These are phyloP conservation scores for Syzygium grande DNA, from an alignment of 345 rosid species.

Conservation along the genomic window DNA sequence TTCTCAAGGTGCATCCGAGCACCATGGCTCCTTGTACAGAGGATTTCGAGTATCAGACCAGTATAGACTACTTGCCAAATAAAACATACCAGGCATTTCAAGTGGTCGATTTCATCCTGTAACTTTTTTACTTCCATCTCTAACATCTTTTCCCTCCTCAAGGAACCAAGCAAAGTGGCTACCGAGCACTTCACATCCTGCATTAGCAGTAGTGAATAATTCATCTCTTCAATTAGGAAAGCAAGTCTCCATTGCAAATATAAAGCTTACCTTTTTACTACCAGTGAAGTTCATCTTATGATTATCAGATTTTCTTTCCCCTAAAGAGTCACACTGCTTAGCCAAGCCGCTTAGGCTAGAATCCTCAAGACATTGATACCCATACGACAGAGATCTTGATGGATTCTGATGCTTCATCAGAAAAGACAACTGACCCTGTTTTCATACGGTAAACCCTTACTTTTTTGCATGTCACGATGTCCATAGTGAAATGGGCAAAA, in stretches of 20 bases:
- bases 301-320: conserved; percentile 20
- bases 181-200: conserved; percentile 32
- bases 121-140: conserved; percentile 38
- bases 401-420: conserved; percentile 42
- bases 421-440: conserved; percentile 69
- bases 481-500: not conserved
- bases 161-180: conserved; percentile 38
- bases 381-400: conserved; percentile 21
- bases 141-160: conserved; percentile 66
- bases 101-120: conserved; percentile 55
- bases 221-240: not conserved
- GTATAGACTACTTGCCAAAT: conserved; percentile 2
- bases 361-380: conserved; percentile 27
- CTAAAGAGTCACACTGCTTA: conserved; percentile 13
- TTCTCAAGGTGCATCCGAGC: not conserved
- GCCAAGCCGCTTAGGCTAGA: conserved; percentile 14
- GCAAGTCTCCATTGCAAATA: not conserved
- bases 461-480: not conserved
- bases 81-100: conserved; percentile 49
- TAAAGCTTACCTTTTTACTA: conserved; percentile 35
- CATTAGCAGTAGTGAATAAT: conserved; percentile 3
- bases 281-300: conserved; percentile 12
- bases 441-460: not conserved
- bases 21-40: not conserved
- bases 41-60: not conserved